A percentile compares a stretch with the other conserved stretches of the same genome.
These are phyloP conservation scores for Podospora appendiculata DNA, from an alignment of 495 filamentous ascomycete species.

Conservation along the genomic window DNA sequence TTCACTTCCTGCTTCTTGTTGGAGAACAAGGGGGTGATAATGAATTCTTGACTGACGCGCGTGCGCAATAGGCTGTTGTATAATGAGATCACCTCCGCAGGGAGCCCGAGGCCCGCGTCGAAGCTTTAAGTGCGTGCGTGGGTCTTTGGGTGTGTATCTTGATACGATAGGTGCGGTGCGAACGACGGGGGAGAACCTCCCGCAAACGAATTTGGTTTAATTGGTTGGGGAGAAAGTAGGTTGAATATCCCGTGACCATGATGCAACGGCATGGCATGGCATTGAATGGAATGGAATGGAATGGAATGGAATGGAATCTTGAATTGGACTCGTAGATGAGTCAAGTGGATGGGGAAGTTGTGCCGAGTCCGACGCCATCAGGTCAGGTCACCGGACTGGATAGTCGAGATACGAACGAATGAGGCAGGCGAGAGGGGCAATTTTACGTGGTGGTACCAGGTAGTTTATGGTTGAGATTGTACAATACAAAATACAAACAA, in stretches of 20 bases:
- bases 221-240: neutral
- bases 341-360: no score
- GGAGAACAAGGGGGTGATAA: neutral
- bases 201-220: neutral
- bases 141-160: neutral
- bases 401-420: no score
- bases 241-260: no score
- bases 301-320: neutral
- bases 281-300: no score
- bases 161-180: neutral
- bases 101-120: conserved; percentile 58
- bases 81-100: conserved; percentile 88
- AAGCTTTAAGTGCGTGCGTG: conserved; percentile 55
- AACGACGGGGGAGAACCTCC: neutral
- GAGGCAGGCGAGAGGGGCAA: no score
- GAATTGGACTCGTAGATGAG: neutral
- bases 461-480: no score
- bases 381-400: no score
- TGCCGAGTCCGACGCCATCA: no score
- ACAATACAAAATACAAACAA: no score
- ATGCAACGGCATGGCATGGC: no score
- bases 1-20: neutral
- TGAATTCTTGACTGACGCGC: neutral
- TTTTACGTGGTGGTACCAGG: no score
- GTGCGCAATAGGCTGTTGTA: conserved; percentile 61